Base-by-base conservation (phyloP, 75 land plant species). In the Cunninghamia lanceolata region DNA sequence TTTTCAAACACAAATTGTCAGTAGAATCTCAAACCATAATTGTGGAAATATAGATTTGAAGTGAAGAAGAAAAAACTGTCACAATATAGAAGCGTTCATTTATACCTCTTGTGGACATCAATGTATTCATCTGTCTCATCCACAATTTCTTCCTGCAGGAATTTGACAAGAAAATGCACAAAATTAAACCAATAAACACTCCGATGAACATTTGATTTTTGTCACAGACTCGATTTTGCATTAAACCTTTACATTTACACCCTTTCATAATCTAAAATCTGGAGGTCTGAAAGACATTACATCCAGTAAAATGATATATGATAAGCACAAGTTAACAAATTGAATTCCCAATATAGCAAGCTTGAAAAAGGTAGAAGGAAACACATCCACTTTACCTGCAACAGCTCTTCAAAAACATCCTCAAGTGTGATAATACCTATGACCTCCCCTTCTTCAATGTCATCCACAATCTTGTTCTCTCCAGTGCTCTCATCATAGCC, bases 41-140 rank as follows among this genome's bases (percentile, higher is more conserved):
- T 11, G 1, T 43, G 16, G 3, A 34, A 35, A 53, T 17, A 54
- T 34, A 50, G 84, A 54, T 34, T 35, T 11, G 70, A 53, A 83
- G 70, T 11, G 46, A 85, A 77, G 21, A 25, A 85, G 28, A 39
- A 9, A 83, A 0, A n/a, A 54, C 9, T 47, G 11, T 52, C 28
- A 36, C 54, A 52, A 50, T 50, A 25, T 28, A 63, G n/a, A 47
- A 50, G 83, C 54, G 47, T 45, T 32, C 35, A 25, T 82, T 34
- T 88, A 83, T 63, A 98, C 99, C 99, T 95, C 88, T 94, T 95
- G 85, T 98, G 99, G 16, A 98, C 99, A 84, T 98, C 99, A 53
- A 98, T 89, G 88, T 92, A 98, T 86, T 94, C 99, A 88, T 96
- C 99, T 45, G 99, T 96, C 88, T 98, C 99, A 90, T 98, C 99